Conservation (phyloP, 202 grass and related monocot species). For the Panicum hallii region DNA sequence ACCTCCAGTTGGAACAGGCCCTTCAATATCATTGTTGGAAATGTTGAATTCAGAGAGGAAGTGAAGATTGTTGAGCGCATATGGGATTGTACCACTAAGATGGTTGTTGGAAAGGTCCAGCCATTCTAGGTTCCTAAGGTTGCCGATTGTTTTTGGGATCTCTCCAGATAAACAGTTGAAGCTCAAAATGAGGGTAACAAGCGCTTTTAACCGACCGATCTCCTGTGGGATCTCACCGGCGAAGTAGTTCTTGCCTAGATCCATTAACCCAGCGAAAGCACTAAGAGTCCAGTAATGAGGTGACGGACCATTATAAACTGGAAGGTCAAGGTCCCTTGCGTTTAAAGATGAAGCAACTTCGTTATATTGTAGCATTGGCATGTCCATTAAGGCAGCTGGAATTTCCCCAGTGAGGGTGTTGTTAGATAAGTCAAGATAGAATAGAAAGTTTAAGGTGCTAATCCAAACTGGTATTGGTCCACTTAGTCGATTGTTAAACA, state of each 20-base stretch:
- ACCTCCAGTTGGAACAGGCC: constrained; percentile 35
- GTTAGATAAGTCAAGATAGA: constrained; percentile 65
- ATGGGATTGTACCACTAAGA: constrained; percentile 45
- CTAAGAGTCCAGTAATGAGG: constrained; percentile 49
- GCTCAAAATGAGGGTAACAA: constrained; percentile 56
- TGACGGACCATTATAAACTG: background rate
- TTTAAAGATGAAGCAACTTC: background rate
- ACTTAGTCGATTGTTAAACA: constrained; percentile 48
- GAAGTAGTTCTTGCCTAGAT: constrained; percentile 57
- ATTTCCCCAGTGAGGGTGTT: constrained; percentile 62
- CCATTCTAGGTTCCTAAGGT: constrained; percentile 52
- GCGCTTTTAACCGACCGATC: constrained; percentile 48
- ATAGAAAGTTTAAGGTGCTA: constrained; percentile 40
- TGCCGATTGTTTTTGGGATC: constrained; percentile 49
- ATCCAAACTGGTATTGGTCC: constrained; percentile 65
- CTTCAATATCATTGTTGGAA: constrained; percentile 49
- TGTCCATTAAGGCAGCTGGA: constrained; percentile 23
- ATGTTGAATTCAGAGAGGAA: constrained; percentile 36
- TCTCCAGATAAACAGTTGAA: constrained; percentile 60
- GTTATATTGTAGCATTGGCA: constrained; percentile 40
- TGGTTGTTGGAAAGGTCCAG: constrained; percentile 61
- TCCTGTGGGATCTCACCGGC: constrained; percentile 49
- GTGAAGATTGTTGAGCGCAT: background rate
- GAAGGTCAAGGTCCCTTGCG: constrained; percentile 4
- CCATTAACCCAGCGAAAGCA: constrained; percentile 43